phyloP scores from a whole-genome alignment of 257 asterid species.

The Salvia splendens region DNA sequence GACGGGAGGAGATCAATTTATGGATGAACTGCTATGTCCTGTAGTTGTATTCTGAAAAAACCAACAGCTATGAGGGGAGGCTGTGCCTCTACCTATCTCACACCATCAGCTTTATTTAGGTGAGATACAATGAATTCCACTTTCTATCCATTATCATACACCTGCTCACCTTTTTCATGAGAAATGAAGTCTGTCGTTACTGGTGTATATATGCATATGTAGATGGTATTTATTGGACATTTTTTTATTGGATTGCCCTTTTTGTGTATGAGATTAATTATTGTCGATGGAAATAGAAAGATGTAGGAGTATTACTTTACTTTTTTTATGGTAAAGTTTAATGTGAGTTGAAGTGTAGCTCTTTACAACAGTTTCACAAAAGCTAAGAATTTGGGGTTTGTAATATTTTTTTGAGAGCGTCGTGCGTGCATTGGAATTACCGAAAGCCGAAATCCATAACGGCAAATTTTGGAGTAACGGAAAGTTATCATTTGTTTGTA shows the following conservation, averaged over 20 bases:
- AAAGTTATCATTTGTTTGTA: slow-evolving; percentile 1
- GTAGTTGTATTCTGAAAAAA: background rate
- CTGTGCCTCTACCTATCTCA: background rate
- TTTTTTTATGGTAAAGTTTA: no score
- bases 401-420: background rate
- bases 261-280: no score
- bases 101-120: background rate
- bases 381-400: background rate
- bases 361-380: background rate
- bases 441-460: background rate
- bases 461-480: background rate
- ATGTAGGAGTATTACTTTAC: no score
- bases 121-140: background rate
- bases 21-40: background rate
- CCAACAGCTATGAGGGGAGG: background rate
- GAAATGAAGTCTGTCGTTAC: background rate
- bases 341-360: background rate
- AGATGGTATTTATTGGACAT: background rate
- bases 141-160: background rate
- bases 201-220: background rate
- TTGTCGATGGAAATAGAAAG: no score
- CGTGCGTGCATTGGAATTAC: background rate
- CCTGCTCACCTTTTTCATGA: slow-evolving; percentile 9
- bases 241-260: no score
- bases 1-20: background rate